A percentile compares a stretch with the other conserved stretches of the same genome.
These are phyloP conservation scores for Ustilago bromivora DNA, from an alignment of 1,284 basidiomycete species.

Conservation along the genomic window DNA sequence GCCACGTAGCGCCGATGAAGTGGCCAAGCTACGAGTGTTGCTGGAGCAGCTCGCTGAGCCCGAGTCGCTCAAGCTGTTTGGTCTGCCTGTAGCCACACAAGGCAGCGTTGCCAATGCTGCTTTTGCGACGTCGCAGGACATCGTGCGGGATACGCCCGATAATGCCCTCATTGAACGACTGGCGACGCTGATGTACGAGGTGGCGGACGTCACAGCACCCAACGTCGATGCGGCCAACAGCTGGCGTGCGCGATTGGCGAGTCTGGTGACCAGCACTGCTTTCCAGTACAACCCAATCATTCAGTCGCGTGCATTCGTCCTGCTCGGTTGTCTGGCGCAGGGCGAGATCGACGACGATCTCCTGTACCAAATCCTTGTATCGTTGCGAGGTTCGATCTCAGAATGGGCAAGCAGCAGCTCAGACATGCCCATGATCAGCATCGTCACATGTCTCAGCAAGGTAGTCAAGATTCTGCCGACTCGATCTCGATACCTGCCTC, in stretches of 20 bases:
- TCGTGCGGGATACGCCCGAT: constrained; percentile 57
- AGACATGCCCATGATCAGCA: constrained; percentile 65
- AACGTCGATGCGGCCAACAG: constrained; percentile 80
- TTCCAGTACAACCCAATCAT: constrained; percentile 92
- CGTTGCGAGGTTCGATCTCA: constrained; percentile 71
- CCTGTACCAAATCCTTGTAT: constrained; percentile 87
- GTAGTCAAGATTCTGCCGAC: constrained; percentile 64
- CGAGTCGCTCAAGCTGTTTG: constrained; percentile 57
- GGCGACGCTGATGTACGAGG: constrained; percentile 58
- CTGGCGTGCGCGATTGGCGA: constrained; percentile 94
- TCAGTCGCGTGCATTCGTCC: constrained; percentile 88
- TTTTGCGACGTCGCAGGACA: constrained; percentile 44
- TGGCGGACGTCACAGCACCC: constrained; percentile 61
- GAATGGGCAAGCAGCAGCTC: constrained; percentile 63
- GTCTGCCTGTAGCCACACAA: constrained; percentile 41
- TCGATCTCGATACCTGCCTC: constrained; percentile 61
- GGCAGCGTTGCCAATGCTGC: constrained; percentile 28
- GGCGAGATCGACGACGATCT: constrained; percentile 82
- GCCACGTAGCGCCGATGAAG: constrained; percentile 41
- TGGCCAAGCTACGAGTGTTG: constrained; percentile 49
- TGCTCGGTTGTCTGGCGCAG: constrained; percentile 81
- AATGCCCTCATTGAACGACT: constrained; percentile 60
- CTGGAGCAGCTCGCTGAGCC: constrained; percentile 55
- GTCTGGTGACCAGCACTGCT: constrained; percentile 87
- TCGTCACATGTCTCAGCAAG: constrained; percentile 65